Base-by-base conservation (phyloP, 371 early-diverging fungal genomes). In the Mucor velutinosus region DNA sequence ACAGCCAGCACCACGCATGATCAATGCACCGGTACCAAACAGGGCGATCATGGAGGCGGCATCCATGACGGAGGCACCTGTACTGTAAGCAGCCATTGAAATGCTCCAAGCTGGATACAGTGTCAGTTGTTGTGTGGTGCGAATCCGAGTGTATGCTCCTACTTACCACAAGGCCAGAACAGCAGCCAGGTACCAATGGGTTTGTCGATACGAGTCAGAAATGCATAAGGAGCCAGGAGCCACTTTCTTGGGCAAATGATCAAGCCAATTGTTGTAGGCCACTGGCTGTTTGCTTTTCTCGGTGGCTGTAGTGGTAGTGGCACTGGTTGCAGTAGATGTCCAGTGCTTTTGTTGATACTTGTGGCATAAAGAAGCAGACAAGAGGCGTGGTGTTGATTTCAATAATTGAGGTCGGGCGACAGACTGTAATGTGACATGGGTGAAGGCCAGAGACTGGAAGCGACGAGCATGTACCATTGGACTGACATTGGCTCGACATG, bases 1-100 rank as follows among this genome's bases (percentile, higher is more conserved):
- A 79, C 99, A 98, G 23, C 97, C 98, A 23, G 97, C 98, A 3
- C 97, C 96, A 25, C 99, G 89, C 97, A 98, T 97, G n/a, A 95
- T 85, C 2, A 97, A 70, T 6, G 96, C 93, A 17, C 98, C 99
- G 1, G 88, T 77, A 21, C 91, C 92, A 85, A 97, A 97, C n/a
- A 97, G 76, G 0, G 86, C 89, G 17, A 96, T 70, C 87, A 90
- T 92, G 23, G 77, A 78, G 0, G 86, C 81, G 41, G 93, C 85
- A 2, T 84, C 78, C 11, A 75, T 39, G 12, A 77, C 21, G 3
- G 88, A 84, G 39, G 86, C 76, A 11, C 83, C 78, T 0, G 83
- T 79, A 37, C 79, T 67, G 62, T 84, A 94, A 4, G 94, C 81
- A 1, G 94, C 94, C 94, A 95, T 94, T 1, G 86, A 83, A 56